Evolutionary conservation across 2,329 filamentous ascomycete genomes (phyloP), one percentile per base, ranked within the genome.

Genomic region (Leptoxyphium fumago): DNA sequence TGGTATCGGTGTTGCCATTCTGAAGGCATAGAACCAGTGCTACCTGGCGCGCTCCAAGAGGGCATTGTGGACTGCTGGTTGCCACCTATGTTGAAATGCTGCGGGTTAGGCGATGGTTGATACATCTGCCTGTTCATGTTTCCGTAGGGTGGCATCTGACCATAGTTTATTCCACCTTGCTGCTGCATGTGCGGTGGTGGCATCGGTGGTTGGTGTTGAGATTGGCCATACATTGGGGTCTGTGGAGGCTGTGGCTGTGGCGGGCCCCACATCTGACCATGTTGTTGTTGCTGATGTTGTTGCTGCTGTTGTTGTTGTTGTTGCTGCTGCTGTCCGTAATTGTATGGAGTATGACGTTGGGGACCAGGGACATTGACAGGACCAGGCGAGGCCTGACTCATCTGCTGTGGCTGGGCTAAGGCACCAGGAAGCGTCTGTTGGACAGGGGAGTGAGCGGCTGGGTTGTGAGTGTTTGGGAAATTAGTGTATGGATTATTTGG

Each of bases 381-480:
- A 45, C 56, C 59, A 38, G 81, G 78, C 50, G 81, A 75, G 53
- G 80, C 74, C 51, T 75, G 73, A 54, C 80, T 79, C 62, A 83
- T 75, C 57, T 82, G 56, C 38, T 46, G 41, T 13, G 50, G 46
- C 32, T 36, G 32, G n/a, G 75, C 46, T 76, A 41, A 74, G 66
- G 29, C 70, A 32, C 78, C 76, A 50, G 76, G 74, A 66, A 82
- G 79, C 58, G 75, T 73, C 64, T 83, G 77, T 61, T 40, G 38
- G 14, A 86, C 78, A 18, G 79, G 78, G 18, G 84, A 80, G 13
- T 36, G 32, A 59, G 85, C 82, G 58, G 87, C 77, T 34, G 80
- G 72, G 56, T 77, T 80, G 57, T 83, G 83, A 30, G 80, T 74
- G 57, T 84, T 79, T 42, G 80, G 70, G 43, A 83, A 74, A 56